Conservation (phyloP, 2,329 filamentous ascomycete genomes). For the Dichotomopilus funicola region DNA sequence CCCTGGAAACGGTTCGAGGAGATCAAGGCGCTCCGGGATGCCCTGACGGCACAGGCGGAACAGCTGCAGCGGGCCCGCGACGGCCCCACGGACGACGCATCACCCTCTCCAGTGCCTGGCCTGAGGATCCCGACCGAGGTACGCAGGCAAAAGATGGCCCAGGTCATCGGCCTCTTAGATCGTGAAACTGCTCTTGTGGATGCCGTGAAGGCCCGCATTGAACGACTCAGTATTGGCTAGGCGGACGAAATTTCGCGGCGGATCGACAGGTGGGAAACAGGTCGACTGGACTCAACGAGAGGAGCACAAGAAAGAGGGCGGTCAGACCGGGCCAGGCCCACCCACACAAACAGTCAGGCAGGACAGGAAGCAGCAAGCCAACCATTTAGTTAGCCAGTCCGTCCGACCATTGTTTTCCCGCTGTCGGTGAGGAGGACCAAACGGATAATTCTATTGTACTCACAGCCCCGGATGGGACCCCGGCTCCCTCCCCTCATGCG, state of each 20-base stretch:
- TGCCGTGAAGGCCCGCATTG: slow-evolving; percentile 56
- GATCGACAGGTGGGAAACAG: background rate
- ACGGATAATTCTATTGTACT: no score
- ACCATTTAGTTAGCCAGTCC: slow-evolving; percentile 22
- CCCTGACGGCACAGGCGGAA: slow-evolving; percentile 46
- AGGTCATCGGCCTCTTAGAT: slow-evolving; percentile 58
- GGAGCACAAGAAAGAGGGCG: background rate
- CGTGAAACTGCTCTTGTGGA: slow-evolving; percentile 63
- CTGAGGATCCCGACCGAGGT: slow-evolving; percentile 54
- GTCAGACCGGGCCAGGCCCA: slow-evolving; percentile 2
- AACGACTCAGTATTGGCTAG: slow-evolving; percentile 42
- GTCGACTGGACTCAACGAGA: background rate
- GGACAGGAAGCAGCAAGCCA: background rate
- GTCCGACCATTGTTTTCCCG: background rate
- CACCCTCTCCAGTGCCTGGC: slow-evolving; percentile 33
- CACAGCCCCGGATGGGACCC: no score
- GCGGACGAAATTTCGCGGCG: background rate
- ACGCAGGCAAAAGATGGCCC: slow-evolving; percentile 54
- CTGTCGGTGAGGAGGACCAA: no score
- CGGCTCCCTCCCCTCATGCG: no score
- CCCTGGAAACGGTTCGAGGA: slow-evolving; percentile 53
- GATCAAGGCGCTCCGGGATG: slow-evolving; percentile 46
- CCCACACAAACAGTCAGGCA: background rate
- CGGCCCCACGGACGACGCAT: slow-evolving; percentile 20
- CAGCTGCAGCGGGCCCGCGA: slow-evolving; percentile 32